Conservation (phyloP, 495 filamentous ascomycete genomes). For the Zalerion maritima region DNA sequence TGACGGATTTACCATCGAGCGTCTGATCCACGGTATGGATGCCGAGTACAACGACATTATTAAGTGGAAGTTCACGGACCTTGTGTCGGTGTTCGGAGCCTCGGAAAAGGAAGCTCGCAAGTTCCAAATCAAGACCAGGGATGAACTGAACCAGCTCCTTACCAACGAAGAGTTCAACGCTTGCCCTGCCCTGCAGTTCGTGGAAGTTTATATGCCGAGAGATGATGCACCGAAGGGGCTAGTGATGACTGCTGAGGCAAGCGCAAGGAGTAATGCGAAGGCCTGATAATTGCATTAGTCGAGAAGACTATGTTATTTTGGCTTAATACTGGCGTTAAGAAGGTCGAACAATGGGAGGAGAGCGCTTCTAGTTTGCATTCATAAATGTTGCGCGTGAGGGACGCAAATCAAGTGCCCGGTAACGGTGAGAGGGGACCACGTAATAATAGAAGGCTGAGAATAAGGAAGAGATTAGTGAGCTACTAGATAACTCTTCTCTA, state of each 20-base stretch:
- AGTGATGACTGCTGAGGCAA: slow-evolving; percentile 54
- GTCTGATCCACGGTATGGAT: slow-evolving; percentile 63
- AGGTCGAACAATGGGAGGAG: too few relatives aligned
- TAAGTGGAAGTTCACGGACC: slow-evolving; percentile 54
- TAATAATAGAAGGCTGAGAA: too few relatives aligned
- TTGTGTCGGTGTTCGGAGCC: slow-evolving; percentile 56
- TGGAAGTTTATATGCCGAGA: slow-evolving; percentile 76
- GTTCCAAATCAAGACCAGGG: slow-evolving; percentile 55
- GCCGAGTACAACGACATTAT: slow-evolving; percentile 68
- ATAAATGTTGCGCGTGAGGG: too few relatives aligned
- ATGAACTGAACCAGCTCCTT: slow-evolving; percentile 55
- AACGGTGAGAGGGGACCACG: too few relatives aligned
- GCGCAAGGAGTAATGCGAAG: slow-evolving; percentile 41
- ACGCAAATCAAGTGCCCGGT: too few relatives aligned
- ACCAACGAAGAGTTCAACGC: slow-evolving; percentile 47
- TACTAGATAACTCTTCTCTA: too few relatives aligned
- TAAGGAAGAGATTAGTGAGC: too few relatives aligned
- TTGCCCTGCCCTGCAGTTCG: slow-evolving; percentile 43
- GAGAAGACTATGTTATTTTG: too few relatives aligned
- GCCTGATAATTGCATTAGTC: slow-evolving; percentile 7
- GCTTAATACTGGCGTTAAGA: too few relatives aligned
- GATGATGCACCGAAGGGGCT: slow-evolving; percentile 64
- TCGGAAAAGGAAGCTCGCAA: slow-evolving; percentile 39
- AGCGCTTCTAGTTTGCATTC: too few relatives aligned
- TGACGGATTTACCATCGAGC: slow-evolving; percentile 64